These are phyloP conservation scores for Tuber melanosporum DNA, from an alignment of 495 filamentous ascomycete genomes.

Conservation along the genomic window DNA sequence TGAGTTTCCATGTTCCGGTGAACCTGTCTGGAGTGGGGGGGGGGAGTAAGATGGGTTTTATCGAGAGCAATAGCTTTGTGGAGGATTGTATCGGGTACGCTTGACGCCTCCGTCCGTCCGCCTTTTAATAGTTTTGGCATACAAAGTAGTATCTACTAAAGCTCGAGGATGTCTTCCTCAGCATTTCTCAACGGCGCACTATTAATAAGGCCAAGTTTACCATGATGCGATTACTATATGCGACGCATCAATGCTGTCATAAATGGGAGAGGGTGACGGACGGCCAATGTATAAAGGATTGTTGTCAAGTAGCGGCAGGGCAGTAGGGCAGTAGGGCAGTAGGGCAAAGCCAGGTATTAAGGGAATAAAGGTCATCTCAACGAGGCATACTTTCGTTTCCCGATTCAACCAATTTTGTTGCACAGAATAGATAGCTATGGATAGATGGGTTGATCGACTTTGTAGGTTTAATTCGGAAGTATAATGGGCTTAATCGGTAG, in stretches of 20 bases:
- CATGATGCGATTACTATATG: neutral
- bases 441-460: neutral
- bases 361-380: neutral
- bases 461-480: neutral
- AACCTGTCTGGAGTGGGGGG: neutral
- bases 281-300: neutral
- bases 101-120: neutral
- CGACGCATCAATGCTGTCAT: constrained; percentile 4
- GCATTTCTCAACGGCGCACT: too few relatives aligned
- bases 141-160: neutral
- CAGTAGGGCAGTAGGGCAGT: neutral
- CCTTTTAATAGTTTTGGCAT: neutral
- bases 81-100: neutral
- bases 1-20: neutral
- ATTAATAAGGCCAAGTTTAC: neutral
- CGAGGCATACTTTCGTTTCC: neutral
- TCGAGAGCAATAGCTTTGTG: neutral
- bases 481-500: neutral
- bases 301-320: neutral
- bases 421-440: neutral
- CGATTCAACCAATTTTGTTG: neutral
- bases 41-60: neutral
- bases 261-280: neutral
- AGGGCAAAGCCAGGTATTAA: neutral
- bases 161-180: neutral